These are phyloP conservation scores for Yarrowia keelungensis DNA, from an alignment of 805 yeast genomes.

Conservation along the genomic window DNA sequence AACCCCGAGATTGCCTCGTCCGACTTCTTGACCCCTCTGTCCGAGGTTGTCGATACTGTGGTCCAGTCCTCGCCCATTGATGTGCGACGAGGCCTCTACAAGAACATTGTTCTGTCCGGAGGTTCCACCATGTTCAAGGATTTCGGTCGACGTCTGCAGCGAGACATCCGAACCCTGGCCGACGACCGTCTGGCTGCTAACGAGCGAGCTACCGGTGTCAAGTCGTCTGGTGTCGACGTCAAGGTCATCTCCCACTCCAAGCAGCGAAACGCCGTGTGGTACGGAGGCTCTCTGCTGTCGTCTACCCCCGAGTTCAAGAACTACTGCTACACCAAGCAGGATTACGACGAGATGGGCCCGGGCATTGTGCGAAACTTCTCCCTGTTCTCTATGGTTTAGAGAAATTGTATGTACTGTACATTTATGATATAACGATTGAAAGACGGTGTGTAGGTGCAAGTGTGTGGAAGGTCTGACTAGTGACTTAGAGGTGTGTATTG, in stretches of 20 bases:
- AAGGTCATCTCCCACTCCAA: conserved; percentile 96
- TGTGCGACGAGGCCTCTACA: conserved; percentile 95
- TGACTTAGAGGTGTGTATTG: too few relatives aligned
- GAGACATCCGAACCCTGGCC: conserved; percentile 87
- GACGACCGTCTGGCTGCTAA: conserved; percentile 85
- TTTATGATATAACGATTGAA: conserved; percentile 29
- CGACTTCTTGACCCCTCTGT: conserved; percentile 94
- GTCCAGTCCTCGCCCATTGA: conserved; percentile 96
- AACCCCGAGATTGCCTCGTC: conserved; percentile 96
- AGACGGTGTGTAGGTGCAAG: not conserved
- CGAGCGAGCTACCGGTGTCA: conserved; percentile 74
- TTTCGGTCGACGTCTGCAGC: conserved; percentile 95
- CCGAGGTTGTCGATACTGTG: conserved; percentile 93
- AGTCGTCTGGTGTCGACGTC: conserved; percentile 93
- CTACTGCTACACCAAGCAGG: conserved; percentile 95
- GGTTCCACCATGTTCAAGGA: conserved; percentile 99
- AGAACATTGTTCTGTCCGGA: conserved; percentile 93
- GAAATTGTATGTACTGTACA: conserved; percentile 17
- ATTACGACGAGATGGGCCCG: conserved; percentile 98
- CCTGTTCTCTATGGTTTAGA: conserved; percentile 78
- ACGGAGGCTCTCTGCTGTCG: conserved; percentile 96
- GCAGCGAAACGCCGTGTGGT: conserved; percentile 99
- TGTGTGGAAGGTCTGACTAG: too few relatives aligned
- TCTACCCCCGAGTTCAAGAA: conserved; percentile 96
- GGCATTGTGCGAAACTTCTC: conserved; percentile 97